Base-by-base conservation (phyloP, 768 basidiomycete genomes). In the Pisolithus sp. region DNA sequence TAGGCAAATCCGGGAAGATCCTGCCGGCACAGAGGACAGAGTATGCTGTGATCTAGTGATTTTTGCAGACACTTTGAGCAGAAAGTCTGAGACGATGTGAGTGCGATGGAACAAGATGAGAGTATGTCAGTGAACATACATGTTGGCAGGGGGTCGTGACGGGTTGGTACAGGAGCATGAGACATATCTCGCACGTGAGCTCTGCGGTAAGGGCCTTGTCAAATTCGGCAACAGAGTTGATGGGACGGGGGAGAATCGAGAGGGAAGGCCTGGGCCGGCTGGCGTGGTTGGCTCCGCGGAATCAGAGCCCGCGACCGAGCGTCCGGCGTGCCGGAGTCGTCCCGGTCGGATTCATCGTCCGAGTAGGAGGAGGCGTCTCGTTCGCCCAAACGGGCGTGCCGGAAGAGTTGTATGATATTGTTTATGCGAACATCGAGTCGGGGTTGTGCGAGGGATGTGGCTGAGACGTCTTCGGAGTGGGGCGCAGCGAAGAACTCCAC, bases 91-190 rank as follows among this genome's bases (percentile, higher is more conserved):
- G 20, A 6, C 36, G 41, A 51, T 30, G 47, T 63, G 52, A 56
- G 56, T 43, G 30, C 26, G 30, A 28, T 36, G 48, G 23, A 1
- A 57, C 49, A 49, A 46, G 40, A 43, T 34, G 49, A 51, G 17
- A 36, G 34, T 51, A 58, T 38, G 44, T 45, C 48, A 50, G 31
- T 34, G 52, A 51, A 76, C 85, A 62, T 63, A 89, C 91, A 71
- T 98, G 95, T 67, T 97, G 94, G 68, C 95, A 97, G 12, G 91
- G 89, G 3, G 94, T 89, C 15, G 95, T 97, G 47, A 93, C 76
- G 5, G 95, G 93, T 56, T 90, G 82, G 69, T 83, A 83, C 57
- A 93, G 74, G 37, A 96, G 71, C 62, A 78, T 77, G 63, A 88
- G 88, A 70, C 95, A 98, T 31, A 98, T 93, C 67, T 93, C 89